These are phyloP conservation scores for Musa beccarii DNA, from an alignment of 176 grass and related monocot genomes.

Conservation along the genomic window DNA sequence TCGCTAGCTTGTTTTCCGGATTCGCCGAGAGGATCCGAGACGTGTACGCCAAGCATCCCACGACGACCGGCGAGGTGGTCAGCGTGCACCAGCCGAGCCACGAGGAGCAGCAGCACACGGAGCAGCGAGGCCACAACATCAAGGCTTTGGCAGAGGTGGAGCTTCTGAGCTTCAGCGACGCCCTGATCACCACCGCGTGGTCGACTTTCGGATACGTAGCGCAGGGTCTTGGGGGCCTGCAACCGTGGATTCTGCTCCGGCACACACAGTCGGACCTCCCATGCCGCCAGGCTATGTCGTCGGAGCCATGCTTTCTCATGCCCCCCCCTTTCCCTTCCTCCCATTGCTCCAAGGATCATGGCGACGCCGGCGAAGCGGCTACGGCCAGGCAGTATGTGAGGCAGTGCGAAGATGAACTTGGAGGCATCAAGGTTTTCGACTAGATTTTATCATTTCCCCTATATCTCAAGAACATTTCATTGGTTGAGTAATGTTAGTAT, in stretches of 20 bases:
- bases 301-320: neutral
- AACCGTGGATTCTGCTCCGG: constrained; percentile 41
- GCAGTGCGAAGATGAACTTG: neutral
- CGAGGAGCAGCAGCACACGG: constrained; percentile 18
- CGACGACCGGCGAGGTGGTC: constrained; percentile 15
- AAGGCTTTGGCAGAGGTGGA: constrained; percentile 6
- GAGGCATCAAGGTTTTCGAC: constrained; percentile 1
- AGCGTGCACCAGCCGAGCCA: constrained; percentile 39
- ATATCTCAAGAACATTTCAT: too few species aligned
- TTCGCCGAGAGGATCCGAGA: neutral
- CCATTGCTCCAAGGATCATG: neutral
- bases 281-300: neutral
- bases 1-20: neutral
- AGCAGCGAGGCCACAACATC: neutral
- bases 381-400: neutral
- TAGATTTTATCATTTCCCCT: neutral
- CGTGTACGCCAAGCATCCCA: constrained; percentile 31
- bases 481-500: too few species aligned
- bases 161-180: constrained; percentile 23
- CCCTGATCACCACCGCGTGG: constrained; percentile 27
- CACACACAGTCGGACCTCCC: neutral
- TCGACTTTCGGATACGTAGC: constrained; percentile 58
- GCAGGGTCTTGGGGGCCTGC: constrained; percentile 31
- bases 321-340: neutral
- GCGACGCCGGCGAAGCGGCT: too few species aligned